A percentile compares a stretch with the other conserved stretches of the same genome.
These are phyloP conservation scores for Pyricularia sp. DNA, from an alignment of 2,329 filamentous ascomycete species.

Conservation along the genomic window DNA sequence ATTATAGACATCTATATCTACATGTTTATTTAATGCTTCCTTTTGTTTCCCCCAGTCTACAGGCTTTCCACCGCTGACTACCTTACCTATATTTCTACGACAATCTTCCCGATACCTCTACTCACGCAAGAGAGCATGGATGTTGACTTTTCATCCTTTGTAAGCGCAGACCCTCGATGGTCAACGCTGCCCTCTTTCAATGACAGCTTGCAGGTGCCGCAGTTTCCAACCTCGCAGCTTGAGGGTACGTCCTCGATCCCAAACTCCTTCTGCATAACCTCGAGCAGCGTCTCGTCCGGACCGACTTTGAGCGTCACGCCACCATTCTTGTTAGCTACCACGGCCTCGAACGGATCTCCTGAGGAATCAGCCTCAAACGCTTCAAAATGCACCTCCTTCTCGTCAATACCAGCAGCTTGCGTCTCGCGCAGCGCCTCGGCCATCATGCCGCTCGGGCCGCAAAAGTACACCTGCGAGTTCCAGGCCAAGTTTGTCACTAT, in stretches of 20 bases:
- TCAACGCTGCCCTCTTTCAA: constrained; percentile 33
- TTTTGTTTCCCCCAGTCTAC: not conserved
- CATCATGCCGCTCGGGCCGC: constrained; percentile 49
- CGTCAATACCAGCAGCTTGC: constrained; percentile 29
- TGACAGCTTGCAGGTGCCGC: constrained; percentile 39
- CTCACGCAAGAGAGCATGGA: constrained; percentile 44
- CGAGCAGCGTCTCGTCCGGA: constrained; percentile 38
- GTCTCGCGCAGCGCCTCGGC: constrained; percentile 35
- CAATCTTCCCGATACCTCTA: constrained; percentile 38
- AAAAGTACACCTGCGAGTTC: constrained; percentile 52
- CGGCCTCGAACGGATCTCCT: constrained; percentile 51
- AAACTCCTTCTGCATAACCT: constrained; percentile 34
- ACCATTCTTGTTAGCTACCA: constrained; percentile 30
- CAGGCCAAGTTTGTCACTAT: constrained; percentile 37
- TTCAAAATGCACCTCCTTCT: constrained; percentile 50
- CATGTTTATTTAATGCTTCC: no score
- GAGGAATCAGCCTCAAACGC: constrained; percentile 43
- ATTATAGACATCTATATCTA: not conserved
- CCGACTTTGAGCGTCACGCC: constrained; percentile 32
- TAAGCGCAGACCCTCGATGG: constrained; percentile 38
- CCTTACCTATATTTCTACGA: constrained; percentile 32
- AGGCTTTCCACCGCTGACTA: not conserved
- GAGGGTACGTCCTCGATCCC: constrained; percentile 30
- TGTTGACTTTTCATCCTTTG: constrained; percentile 31
- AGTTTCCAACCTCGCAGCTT: constrained; percentile 46